Base-by-base conservation (phyloP, 116 monocot species). In the Thalassia testudinum region DNA sequence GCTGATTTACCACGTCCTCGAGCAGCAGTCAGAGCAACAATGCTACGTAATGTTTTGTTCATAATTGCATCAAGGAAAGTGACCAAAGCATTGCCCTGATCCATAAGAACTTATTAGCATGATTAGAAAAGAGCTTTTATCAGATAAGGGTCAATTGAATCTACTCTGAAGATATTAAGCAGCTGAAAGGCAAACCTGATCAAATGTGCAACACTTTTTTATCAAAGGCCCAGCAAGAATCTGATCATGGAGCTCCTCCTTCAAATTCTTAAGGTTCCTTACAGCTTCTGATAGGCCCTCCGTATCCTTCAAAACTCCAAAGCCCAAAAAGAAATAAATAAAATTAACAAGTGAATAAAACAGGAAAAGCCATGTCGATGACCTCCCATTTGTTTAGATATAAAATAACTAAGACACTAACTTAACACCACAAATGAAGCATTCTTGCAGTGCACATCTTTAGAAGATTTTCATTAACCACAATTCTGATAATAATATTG, bases 1-100 rank as follows among this genome's bases (percentile, higher is more conserved):
- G 95, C 95, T 43, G 95, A 95, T 71, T 95, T 95, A 6, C 95
- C 95, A 44, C 95, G 88, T 50, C 95, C 95, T 34, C 95, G 84
- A 51, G 84, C 72, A 69, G 95, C 95, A 62, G 71, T 83, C 37
- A 95, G 69, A 43, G 95, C 95, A 60, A 95, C 76, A 26, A 76
- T 88, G 59, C 77, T 75, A 74, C 77, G 73, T 47, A 88, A 73
- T 57, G 85, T 77, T 47, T 95, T 95, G 43, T 85, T 85, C 50
- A 88, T 63, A 26, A 95, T 66, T 27, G 88, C 81, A 75, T 88
- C 79, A 43, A 95, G 76, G 40, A 95, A 95, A 37, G 78, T 75
- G 52, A 77, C 75, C 19, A 95, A 77, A 50, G 85, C 88, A 49
- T 84, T 85, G 56, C 81, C 88, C 95, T 95, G 59, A 52, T 34